Conservation (phyloP, 2,329 filamentous ascomycete genomes). For the Ophiostoma ips region DNA sequence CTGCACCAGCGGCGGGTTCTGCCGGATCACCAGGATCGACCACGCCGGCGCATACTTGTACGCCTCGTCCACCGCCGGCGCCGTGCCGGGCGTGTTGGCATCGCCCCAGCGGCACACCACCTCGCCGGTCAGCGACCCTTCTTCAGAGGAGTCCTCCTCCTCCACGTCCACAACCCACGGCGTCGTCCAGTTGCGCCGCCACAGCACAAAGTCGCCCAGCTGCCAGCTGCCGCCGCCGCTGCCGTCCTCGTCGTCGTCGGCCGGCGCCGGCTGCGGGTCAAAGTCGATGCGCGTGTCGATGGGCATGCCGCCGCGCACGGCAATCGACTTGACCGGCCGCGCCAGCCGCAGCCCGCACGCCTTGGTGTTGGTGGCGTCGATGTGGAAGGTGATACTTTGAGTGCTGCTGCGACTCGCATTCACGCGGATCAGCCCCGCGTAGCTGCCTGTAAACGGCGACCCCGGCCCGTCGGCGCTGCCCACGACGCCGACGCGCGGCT, state of each 20-base stretch:
- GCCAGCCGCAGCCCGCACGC: constrained; percentile 64
- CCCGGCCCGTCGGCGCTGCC: constrained; percentile 45
- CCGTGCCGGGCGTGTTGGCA: constrained; percentile 53
- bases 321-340: constrained; percentile 49
- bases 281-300: constrained; percentile 52
- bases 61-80: constrained; percentile 76
- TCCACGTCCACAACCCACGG: constrained; percentile 63
- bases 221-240: constrained; percentile 41
- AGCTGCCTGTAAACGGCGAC: constrained; percentile 40
- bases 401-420: constrained; percentile 33
- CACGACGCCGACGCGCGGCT: constrained; percentile 27
- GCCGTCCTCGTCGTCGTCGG: too few species aligned
- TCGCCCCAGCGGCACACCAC: constrained; percentile 83
- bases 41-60: constrained; percentile 64
- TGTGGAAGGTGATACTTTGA: constrained; percentile 36
- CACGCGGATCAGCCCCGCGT: constrained; percentile 49
- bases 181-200: constrained; percentile 66
- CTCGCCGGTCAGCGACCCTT: constrained; percentile 42
- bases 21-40: constrained; percentile 58
- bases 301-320: constrained; percentile 41
- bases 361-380: constrained; percentile 63
- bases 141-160: constrained; percentile 33
- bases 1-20: constrained; percentile 66
- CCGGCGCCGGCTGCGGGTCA: constrained; percentile 27
- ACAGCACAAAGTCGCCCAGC: constrained; percentile 57